Percentiles rank a stretch among this genome's conserved stretches.
Evolutionary conservation across 1,284 basidiomycete species (phyloP).

Genomic region (Naganishia liquefaciens): DNA sequence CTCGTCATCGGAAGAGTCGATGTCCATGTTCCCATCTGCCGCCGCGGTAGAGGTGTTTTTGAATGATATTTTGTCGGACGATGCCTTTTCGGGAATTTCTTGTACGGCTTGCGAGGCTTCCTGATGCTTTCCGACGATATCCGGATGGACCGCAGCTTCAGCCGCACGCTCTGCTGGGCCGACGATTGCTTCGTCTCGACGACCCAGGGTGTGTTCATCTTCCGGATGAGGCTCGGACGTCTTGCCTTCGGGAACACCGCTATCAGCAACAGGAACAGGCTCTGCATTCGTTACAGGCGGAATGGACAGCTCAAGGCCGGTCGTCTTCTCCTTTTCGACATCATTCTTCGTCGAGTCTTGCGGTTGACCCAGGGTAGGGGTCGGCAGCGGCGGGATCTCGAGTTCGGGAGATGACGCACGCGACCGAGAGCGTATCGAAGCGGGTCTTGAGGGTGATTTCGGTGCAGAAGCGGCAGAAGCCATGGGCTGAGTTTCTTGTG

Average conservation of each 20-base stretch:
- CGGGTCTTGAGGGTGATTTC: slow-evolving; percentile 34
- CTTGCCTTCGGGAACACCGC: no score
- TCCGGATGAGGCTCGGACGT: no score
- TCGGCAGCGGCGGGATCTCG: slow-evolving; percentile 18
- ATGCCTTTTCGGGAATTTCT: neutral
- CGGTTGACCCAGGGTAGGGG: neutral
- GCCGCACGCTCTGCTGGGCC: slow-evolving; percentile 15
- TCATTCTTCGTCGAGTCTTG: neutral
- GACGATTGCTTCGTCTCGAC: slow-evolving; percentile 6
- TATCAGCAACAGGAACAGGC: no score
- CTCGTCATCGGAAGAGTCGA: neutral
- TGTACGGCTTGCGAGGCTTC: neutral
- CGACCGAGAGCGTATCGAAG: slow-evolving; percentile 21
- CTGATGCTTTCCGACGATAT: neutral
- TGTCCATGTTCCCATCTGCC: neutral
- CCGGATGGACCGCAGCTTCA: slow-evolving; percentile 6
- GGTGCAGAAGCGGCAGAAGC: neutral
- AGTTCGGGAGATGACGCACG: slow-evolving; percentile 25
- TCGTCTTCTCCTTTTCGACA: slow-evolving; percentile 7
- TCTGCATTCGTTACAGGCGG: slow-evolving; percentile 1
- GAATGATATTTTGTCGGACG: no score
- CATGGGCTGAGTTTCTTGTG: no score
- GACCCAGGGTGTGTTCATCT: slow-evolving; percentile 4
- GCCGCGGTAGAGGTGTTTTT: neutral
- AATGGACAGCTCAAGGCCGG: slow-evolving; percentile 8